phyloP scores from a whole-genome alignment of 192 early-diverging fungal genomes.

The Oehlia diaphana region DNA sequence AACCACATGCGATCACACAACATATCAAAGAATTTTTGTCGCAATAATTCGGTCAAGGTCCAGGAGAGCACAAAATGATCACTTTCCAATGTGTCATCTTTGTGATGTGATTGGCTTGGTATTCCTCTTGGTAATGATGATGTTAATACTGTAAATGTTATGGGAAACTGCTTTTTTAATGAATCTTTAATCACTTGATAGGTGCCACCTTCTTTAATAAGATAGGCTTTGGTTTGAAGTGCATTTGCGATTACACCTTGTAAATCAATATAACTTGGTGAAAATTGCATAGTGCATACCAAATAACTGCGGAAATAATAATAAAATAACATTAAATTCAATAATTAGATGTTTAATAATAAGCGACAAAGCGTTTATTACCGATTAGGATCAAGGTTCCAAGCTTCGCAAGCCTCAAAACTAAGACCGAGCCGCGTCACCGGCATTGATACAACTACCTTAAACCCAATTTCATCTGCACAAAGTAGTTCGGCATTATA shows the following conservation, averaged over 20 bases:
- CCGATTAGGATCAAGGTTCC: constrained; percentile 31
- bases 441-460: constrained; percentile 29
- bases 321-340: not conserved
- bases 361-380: constrained; percentile 1
- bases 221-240: not conserved
- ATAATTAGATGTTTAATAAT: not conserved
- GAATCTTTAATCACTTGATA: constrained; percentile 22
- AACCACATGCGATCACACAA: constrained; percentile 39
- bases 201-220: constrained; percentile 10
- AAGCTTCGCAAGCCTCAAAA: constrained; percentile 31
- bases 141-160: constrained; percentile 26
- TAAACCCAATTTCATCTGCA: constrained; percentile 30
- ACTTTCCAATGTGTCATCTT: constrained; percentile 26
- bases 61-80: constrained; percentile 45
- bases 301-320: constrained; percentile 21
- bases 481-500: constrained; percentile 32
- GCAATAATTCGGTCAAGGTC: constrained; percentile 39
- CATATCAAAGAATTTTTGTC: constrained; percentile 36
- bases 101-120: constrained; percentile 26
- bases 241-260: constrained; percentile 15
- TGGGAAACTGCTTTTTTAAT: constrained; percentile 24
- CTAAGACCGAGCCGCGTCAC: constrained; percentile 30
- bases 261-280: constrained; percentile 29
- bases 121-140: constrained; percentile 19
- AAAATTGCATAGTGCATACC: constrained; percentile 37